phyloP scores from a whole-genome alignment of 1,284 basidiomycete genomes.

The Ganoderma multipileum region DNA sequence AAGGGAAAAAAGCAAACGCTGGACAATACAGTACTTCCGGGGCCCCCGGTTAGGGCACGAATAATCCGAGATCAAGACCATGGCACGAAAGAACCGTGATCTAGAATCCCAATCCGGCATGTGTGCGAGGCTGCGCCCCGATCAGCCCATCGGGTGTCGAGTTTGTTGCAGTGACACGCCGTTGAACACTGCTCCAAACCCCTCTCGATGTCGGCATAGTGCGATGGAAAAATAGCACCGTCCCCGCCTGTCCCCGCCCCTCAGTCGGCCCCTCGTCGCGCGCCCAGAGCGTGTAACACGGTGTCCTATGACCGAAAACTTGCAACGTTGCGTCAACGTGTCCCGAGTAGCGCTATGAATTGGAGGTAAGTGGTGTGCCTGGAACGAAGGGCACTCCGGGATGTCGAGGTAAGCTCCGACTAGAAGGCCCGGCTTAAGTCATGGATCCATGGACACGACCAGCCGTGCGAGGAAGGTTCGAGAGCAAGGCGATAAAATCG shows the following conservation, averaged over 20 bases:
- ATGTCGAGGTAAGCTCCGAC: background rate
- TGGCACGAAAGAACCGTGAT: conserved; percentile 13
- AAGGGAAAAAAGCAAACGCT: conserved; percentile 9
- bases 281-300: background rate
- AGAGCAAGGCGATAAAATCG: background rate
- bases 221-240: background rate
- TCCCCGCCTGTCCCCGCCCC: background rate
- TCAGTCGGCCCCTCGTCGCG: background rate
- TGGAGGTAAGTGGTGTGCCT: background rate
- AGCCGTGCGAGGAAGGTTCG: background rate
- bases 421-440: background rate
- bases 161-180: conserved; percentile 1
- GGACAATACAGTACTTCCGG: conserved; percentile 13
- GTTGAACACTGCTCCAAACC: background rate
- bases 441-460: background rate
- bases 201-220: background rate
- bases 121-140: conserved; percentile 11
- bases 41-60: background rate
- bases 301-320: background rate
- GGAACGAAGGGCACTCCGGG: background rate
- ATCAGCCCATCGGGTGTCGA: conserved; percentile 14
- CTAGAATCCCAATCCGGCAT: conserved; percentile 17
- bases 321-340: conserved; percentile 4
- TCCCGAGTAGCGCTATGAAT: background rate
- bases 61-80: conserved; percentile 13